Evolutionary conservation across 78 protist species (phyloP).

Genomic region (Capsaspora owczarzaki): DNA sequence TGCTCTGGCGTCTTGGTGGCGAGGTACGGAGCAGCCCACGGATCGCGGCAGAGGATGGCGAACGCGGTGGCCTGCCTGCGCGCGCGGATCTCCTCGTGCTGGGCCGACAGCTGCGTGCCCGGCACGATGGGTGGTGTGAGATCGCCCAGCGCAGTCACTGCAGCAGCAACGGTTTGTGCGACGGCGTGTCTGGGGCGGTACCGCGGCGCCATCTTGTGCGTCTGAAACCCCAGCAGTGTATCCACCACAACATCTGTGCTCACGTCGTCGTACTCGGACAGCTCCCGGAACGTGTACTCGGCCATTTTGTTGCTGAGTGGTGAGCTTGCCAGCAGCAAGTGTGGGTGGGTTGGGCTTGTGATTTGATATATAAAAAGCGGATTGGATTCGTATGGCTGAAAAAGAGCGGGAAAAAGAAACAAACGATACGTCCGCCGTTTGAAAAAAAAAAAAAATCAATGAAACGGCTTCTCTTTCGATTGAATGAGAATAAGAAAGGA

Average conservation of each 20-base stretch:
- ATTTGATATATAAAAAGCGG: no score
- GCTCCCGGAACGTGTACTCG: neutral
- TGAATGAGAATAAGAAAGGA: no score
- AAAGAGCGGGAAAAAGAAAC: no score
- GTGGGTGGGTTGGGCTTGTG: no score
- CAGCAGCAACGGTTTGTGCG: neutral
- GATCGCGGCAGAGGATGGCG: neutral
- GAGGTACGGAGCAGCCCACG: neutral
- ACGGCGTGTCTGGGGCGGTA: neutral
- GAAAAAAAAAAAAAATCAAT: no score
- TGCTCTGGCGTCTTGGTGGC: neutral
- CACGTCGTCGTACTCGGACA: neutral
- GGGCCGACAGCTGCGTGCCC: neutral
- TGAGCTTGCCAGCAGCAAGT: no score
- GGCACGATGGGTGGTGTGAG: neutral
- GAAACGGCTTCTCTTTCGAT: no score
- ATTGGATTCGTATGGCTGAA: no score
- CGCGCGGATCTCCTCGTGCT: neutral
- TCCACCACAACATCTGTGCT: neutral
- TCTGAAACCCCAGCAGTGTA: neutral
- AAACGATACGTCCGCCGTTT: no score
- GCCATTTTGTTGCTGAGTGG: no score
- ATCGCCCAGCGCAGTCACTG: neutral
- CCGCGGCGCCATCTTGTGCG: neutral
- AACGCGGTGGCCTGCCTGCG: neutral